Conservation (phyloP, 495 filamentous ascomycete species). For the Neurospora sp. region DNA sequence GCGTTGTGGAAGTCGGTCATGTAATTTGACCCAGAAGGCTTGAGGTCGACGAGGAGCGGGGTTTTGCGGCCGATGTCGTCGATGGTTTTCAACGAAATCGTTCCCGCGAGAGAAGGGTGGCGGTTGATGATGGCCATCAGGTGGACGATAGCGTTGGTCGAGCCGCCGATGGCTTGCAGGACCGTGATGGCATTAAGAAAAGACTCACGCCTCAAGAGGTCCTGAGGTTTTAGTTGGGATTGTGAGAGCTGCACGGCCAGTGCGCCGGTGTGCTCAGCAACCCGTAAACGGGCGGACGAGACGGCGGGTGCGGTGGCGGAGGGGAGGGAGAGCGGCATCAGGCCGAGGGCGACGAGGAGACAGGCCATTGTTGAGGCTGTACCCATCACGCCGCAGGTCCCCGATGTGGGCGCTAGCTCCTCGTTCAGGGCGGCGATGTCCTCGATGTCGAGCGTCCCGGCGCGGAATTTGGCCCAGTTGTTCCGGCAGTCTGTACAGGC, state of each 20-base stretch:
- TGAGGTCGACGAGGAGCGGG: slow-evolving; percentile 55
- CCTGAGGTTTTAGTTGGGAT: slow-evolving; percentile 35
- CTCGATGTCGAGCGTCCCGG: slow-evolving; percentile 51
- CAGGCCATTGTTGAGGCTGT: slow-evolving; percentile 65
- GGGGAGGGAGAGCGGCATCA: slow-evolving; percentile 45
- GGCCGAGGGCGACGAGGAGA: slow-evolving; percentile 49
- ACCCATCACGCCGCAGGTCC: slow-evolving; percentile 62
- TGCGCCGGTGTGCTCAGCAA: slow-evolving; percentile 54
- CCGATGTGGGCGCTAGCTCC: slow-evolving; percentile 54
- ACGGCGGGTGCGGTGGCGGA: slow-evolving; percentile 54
- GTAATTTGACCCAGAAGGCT: slow-evolving; percentile 59
- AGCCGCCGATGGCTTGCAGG: slow-evolving; percentile 59
- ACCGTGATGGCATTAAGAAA: slow-evolving; percentile 61
- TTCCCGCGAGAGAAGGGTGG: slow-evolving; percentile 44
- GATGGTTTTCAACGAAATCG: slow-evolving; percentile 46
- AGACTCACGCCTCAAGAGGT: slow-evolving; percentile 47
- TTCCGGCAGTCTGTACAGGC: slow-evolving; percentile 60
- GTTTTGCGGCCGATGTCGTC: slow-evolving; percentile 51
- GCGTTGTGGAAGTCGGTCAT: slow-evolving; percentile 65
- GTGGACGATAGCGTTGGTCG: slow-evolving; percentile 59
- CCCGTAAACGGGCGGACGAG: slow-evolving; percentile 50
- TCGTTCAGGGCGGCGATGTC: slow-evolving; percentile 58
- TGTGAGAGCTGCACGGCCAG: slow-evolving; percentile 36
- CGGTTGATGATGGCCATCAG: slow-evolving; percentile 54
- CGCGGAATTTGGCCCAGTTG: slow-evolving; percentile 57